Base-by-base conservation (phyloP, 2,329 filamentous ascomycete species). In the Amylocarpus encephaloides region DNA sequence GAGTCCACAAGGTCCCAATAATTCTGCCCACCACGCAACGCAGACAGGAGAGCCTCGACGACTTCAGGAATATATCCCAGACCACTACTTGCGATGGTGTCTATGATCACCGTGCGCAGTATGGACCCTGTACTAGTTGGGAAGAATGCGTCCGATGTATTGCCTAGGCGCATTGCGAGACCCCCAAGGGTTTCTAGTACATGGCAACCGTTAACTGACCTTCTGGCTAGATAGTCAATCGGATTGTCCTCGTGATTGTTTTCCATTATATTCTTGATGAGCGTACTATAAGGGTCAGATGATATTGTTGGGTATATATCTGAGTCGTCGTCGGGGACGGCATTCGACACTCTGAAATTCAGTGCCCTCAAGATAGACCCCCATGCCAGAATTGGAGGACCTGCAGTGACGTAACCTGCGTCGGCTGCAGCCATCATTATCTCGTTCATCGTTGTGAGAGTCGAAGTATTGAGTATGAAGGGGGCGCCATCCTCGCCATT, bases 301-400 rank as follows among this genome's bases (percentile, higher is more conserved):
- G 38, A 16, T 11, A 40, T 40, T 19, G 38, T 19, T 16, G 38
- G 22, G 7, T 26, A 26, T 26, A 26, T 26, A 26, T 26, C 34
- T n/a, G 49, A 30, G 13, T 38, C 43, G 10, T 39, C 18, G 18
- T 57, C 51, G 7, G 22, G 22, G 4, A 26, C 22, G 22, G 22
- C 4, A 26, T 26, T 26, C 22, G 22, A 26, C 22, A 59, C 51
- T 48, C 71, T 66, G n/a, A 58, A 34, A 12, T 51, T 50, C 70
- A 93, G 80, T 22, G 78, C 76, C 61, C 86, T 79, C 9, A 91
- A 73, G 22, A 95, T 78, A 43, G 92, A 73, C 3, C 84, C 82
- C 91, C 91, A 97, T 2, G 86, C 80, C 58, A 94, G 86, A 16
- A 88, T 77, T 15, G 87, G 81, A 1, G 88, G 88, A 49, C 80